Percentiles rank a stretch among this genome's conserved stretches.
Evolutionary conservation across 2,329 filamentous ascomycete genomes (phyloP).

Genomic region (Ascocoryne sarcoides): DNA sequence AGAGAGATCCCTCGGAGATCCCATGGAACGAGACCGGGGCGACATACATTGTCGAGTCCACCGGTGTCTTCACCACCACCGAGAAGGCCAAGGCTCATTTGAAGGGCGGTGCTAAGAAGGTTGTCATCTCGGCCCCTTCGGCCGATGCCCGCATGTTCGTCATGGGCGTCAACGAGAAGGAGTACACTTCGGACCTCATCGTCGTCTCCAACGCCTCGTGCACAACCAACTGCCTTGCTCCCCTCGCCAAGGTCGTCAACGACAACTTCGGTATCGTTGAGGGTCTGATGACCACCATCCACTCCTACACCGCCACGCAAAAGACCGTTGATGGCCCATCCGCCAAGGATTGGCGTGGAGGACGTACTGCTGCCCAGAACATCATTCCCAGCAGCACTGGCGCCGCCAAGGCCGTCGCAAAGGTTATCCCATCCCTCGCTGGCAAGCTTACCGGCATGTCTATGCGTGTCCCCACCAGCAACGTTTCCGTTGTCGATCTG

Average conservation of each 20-base stretch:
- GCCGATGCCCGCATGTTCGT: conserved; percentile 99
- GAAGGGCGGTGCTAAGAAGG: conserved; percentile 97
- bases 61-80: conserved; percentile 97
- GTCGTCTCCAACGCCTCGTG: conserved; percentile 99
- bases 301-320: conserved; percentile 99
- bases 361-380: conserved; percentile 97
- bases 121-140: conserved; percentile 84
- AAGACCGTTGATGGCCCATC: conserved; percentile 99
- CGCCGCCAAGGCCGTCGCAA: conserved; percentile 99
- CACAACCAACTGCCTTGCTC: conserved; percentile 99
- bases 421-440: conserved; percentile 96
- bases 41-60: conserved; percentile 94
- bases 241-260: conserved; percentile 98
- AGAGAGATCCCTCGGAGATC: conserved; percentile 83
- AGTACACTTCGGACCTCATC: conserved; percentile 81
- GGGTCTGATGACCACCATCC: conserved; percentile 99
- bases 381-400: conserved; percentile 99
- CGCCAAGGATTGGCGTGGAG: conserved; percentile 98
- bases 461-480: conserved; percentile 97
- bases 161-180: conserved; percentile 96
- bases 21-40: conserved; percentile 83
- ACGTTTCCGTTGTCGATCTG: conserved; percentile 98
- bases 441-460: conserved; percentile 99
- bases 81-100: conserved; percentile 94
- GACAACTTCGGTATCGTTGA: conserved; percentile 97